Evolutionary conservation across 225 moss, liverwort and hornwort species (phyloP).

Genomic region (Antitrichia curtipendula): DNA sequence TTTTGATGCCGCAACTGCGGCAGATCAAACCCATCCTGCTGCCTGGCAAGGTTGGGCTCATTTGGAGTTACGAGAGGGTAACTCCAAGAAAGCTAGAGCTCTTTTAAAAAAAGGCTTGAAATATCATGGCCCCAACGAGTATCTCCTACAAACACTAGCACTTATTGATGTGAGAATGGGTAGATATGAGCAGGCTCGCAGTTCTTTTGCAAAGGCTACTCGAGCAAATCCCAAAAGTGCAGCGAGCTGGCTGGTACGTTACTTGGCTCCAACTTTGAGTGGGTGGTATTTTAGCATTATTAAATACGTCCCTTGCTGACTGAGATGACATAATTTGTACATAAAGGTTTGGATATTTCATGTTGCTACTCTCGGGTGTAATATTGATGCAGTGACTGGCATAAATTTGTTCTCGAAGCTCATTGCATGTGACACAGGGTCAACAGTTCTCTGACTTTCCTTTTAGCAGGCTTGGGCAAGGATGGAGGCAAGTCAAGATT

Average conservation of each 20-base stretch:
- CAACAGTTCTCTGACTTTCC: neutral
- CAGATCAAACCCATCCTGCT: slow-evolving; percentile 82
- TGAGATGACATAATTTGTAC: neutral
- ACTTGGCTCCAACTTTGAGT: neutral
- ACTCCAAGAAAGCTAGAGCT: slow-evolving; percentile 63
- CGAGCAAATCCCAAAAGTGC: slow-evolving; percentile 80
- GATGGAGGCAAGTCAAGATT: slow-evolving; percentile 67
- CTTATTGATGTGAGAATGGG: slow-evolving; percentile 60
- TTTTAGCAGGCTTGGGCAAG: slow-evolving; percentile 87
- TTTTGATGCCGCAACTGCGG: slow-evolving; percentile 88
- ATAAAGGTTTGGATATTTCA: neutral
- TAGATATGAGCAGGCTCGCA: slow-evolving; percentile 71
- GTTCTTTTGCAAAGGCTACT: slow-evolving; percentile 61
- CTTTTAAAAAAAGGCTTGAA: slow-evolving; percentile 80
- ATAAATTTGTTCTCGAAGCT: neutral
- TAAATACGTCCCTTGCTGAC: neutral
- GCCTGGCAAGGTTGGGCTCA: slow-evolving; percentile 99
- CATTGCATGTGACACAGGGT: neutral
- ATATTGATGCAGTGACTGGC: neutral
- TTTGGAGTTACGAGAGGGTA: slow-evolving; percentile 86
- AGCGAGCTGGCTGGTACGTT: slow-evolving; percentile 89
- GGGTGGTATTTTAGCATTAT: slow-evolving; percentile 18
- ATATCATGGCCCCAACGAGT: slow-evolving; percentile 75
- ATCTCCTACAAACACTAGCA: slow-evolving; percentile 81
- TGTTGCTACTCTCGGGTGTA: neutral